Evolutionary conservation across 345 rosid species (phyloP).

Genomic region (Syzygium oleosum): DNA sequence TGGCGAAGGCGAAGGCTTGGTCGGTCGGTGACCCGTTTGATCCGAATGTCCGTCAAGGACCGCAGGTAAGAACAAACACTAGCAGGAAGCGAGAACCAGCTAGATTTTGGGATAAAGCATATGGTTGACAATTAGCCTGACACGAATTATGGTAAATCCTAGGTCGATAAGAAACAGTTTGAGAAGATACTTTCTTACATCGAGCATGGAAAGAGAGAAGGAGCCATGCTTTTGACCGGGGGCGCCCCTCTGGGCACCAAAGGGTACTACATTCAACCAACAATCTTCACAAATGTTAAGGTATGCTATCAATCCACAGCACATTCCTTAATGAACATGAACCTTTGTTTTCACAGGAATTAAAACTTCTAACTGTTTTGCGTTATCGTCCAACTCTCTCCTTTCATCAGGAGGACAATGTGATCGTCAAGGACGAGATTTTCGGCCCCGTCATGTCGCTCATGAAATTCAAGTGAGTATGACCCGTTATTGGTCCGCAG

Average conservation of each 20-base stretch:
- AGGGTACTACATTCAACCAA: conserved; percentile 67
- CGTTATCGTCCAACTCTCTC: background rate
- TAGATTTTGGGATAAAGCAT: rapidly evolving
- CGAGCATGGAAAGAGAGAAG: conserved; percentile 56
- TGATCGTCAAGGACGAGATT: conserved; percentile 61
- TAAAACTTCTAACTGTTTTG: background rate
- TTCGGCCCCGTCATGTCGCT: conserved; percentile 75
- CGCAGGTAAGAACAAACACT: conserved; percentile 39
- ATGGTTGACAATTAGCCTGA: background rate
- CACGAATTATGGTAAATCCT: background rate
- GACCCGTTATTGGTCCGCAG: background rate
- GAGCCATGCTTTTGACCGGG: conserved; percentile 55
- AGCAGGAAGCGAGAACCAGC: background rate
- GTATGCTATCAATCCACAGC: conserved; percentile 7
- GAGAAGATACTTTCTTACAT: conserved; percentile 53
- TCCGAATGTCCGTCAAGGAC: conserved; percentile 39
- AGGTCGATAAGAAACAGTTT: conserved; percentile 54
- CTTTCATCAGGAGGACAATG: conserved; percentile 44
- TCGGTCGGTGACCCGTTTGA: conserved; percentile 73
- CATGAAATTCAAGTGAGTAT: conserved; percentile 61
- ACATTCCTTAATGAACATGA: background rate
- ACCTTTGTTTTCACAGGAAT: background rate
- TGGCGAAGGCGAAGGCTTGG: conserved; percentile 45
- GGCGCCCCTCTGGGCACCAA: conserved; percentile 37
- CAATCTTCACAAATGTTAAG: conserved; percentile 58